Evolutionary conservation across 179 eudicot genomes (phyloP), one percentile per base, ranked within the genome.

Genomic region (Pouteria campechiana): DNA sequence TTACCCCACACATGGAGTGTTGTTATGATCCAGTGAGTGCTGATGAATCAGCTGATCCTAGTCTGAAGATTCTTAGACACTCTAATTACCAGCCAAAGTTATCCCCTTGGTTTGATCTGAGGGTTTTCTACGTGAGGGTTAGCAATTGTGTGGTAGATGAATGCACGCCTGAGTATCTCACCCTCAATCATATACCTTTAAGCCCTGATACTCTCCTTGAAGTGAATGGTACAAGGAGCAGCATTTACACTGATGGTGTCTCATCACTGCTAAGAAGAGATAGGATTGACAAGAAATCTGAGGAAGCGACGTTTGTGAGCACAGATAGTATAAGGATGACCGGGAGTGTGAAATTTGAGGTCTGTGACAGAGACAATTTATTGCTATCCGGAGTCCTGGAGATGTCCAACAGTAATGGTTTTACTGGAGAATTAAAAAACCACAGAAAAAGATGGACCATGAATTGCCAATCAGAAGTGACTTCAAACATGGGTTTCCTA

Each of bases 281-380:
- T 43, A 39, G 83, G 25, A 46, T 65, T 0, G 79, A 73, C 49
- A 69, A 76, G 63, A 73, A 62, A 69, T 55, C 79, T 0, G 76
- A 72, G 23, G 83, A 76, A 52, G 76, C 73, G 18, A 72, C 83
- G 10, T 76, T 72, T 41, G 74, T 76, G 16, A 73, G 76, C 48
- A 76, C 83, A 0, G 83, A 73, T 44, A 65, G 65, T 48, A 57
- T 76, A 51, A 61, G 71, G 28, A 50, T 73, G 25, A 55, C 68
- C 1, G 79, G 83, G 38, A 59, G 68, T 59, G 70, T 69, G 44
- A 73, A 50, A 43, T 73, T 73, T 19, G 83, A 76, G 58, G 83
- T 72, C 13, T 67, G 62, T 15, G 51, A 75, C 44, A 25, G 46
- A 11, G 63, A 62, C 1, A 68, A 65, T 17, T 49, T 55, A 3